phyloP scores from a whole-genome alignment of 1,284 basidiomycete genomes.

The Tremellales sp. region DNA sequence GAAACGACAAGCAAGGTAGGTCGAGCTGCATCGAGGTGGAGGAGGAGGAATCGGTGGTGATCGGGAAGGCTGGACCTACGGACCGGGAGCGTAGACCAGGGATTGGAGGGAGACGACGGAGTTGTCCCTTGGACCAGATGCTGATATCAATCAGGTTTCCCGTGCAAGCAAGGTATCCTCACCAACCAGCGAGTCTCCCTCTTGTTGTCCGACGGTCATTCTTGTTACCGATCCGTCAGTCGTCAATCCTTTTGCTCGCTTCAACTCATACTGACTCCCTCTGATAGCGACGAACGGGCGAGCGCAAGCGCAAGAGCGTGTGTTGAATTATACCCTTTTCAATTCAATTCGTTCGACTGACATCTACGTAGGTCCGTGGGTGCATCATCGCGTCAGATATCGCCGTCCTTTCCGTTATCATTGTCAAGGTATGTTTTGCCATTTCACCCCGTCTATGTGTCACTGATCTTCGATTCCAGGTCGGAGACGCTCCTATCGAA shows the following conservation, averaged over 20 bases:
- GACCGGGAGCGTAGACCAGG: too few species aligned
- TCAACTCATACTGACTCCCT: not conserved
- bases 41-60: not conserved
- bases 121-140: not conserved
- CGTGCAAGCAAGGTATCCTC: slow-evolving; percentile 99
- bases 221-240: slow-evolving; percentile 1
- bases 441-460: too few species aligned
- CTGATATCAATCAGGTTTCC: slow-evolving; percentile 61
- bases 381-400: slow-evolving; percentile 98
- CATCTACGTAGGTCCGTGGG: slow-evolving; percentile 89
- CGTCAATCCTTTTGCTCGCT: too few species aligned
- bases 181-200: slow-evolving; percentile 90
- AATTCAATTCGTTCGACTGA: too few species aligned
- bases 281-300: slow-evolving; percentile 85
- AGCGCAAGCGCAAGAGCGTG: slow-evolving; percentile 95
- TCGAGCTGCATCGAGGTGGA: too few species aligned
- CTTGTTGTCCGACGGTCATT: slow-evolving; percentile 76
- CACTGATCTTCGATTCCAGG: too few species aligned
- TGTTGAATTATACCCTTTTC: slow-evolving; percentile 5
- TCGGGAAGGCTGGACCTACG: not conserved
- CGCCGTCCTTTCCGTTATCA: slow-evolving; percentile 86
- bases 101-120: too few species aligned
- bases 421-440: too few species aligned
- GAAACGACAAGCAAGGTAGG: slow-evolving; percentile 53
- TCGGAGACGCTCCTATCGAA: slow-evolving; percentile 87